Evolutionary conservation across 805 yeast species (phyloP).

Genomic region (Lipomyces sp.): DNA sequence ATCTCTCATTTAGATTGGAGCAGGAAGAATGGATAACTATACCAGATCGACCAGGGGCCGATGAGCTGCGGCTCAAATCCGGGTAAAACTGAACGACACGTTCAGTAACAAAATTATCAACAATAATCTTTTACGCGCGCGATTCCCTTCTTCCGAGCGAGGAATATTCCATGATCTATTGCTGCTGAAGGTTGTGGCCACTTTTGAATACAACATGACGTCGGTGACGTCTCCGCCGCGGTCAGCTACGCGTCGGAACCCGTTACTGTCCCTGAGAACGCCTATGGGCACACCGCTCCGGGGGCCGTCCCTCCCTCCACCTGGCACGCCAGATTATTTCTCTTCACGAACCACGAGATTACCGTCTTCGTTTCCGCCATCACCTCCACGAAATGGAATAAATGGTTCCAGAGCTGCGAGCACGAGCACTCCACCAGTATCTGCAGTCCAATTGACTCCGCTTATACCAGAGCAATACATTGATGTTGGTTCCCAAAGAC

Average conservation of each 20-base stretch:
- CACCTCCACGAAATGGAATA: slow-evolving; percentile 18
- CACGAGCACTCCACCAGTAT: not conserved
- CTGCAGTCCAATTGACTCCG: slow-evolving; percentile 34
- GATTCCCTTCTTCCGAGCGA: not conserved
- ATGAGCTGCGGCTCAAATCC: no score
- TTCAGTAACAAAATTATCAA: not conserved
- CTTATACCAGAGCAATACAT: slow-evolving; percentile 65
- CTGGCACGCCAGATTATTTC: slow-evolving; percentile 19
- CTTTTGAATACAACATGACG: slow-evolving; percentile 1
- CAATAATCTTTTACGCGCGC: not conserved
- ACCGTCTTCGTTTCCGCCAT: slow-evolving; percentile 36
- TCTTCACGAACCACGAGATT: slow-evolving; percentile 26
- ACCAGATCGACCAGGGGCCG: no score
- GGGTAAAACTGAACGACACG: no score
- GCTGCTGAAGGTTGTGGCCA: not conserved
- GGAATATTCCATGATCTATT: not conserved
- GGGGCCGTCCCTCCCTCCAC: slow-evolving; percentile 11
- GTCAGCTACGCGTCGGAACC: slow-evolving; percentile 7
- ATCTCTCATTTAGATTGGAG: not conserved
- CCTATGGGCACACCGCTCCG: not conserved
- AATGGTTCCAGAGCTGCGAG: not conserved
- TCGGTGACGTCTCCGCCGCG: slow-evolving; percentile 15
- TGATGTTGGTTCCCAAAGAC: slow-evolving; percentile 78
- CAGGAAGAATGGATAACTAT: not conserved
- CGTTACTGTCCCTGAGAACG: not conserved